Evolutionary conservation across 345 rosid genomes (phyloP).

Genomic region (Microcos paniculata): DNA sequence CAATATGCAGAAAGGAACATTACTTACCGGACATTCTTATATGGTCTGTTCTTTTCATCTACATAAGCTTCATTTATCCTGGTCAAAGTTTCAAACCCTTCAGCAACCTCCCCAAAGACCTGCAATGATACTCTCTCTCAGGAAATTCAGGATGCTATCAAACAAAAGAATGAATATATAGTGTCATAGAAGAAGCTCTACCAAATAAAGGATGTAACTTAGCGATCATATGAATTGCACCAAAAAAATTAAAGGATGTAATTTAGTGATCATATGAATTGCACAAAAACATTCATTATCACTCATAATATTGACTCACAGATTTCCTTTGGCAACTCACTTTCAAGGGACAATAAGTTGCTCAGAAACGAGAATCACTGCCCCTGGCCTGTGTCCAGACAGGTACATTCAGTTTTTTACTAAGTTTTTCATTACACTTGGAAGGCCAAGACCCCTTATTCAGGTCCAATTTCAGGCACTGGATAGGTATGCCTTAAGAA

Average conservation of each 20-base stretch:
- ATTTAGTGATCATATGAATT: not conserved
- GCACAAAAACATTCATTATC: not conserved
- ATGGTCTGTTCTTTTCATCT: slow-evolving; percentile 78
- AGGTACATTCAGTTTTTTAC: not conserved
- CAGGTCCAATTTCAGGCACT: not conserved
- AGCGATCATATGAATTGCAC: not conserved
- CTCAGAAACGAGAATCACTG: not conserved
- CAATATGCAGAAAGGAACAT: slow-evolving; percentile 5
- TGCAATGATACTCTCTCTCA: slow-evolving; percentile 20
- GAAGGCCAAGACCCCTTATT: not conserved
- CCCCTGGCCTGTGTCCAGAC: not conserved
- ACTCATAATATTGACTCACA: not conserved
- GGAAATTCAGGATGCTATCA: not conserved
- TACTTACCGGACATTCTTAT: slow-evolving; percentile 67
- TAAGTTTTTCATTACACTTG: not conserved
- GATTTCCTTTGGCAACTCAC: slow-evolving; percentile 1
- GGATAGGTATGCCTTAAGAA: not conserved
- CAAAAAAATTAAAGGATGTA: not conserved
- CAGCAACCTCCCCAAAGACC: slow-evolving; percentile 97
- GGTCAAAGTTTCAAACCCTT: slow-evolving; percentile 78
- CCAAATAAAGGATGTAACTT: not conserved
- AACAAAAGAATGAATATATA: not conserved
- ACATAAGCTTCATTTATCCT: slow-evolving; percentile 91
- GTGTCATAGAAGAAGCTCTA: not conserved
- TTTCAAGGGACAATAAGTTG: not conserved